These are phyloP conservation scores for Phlyctochytrium bullatum DNA, from an alignment of 192 early-diverging fungal species.

Conservation along the genomic window DNA sequence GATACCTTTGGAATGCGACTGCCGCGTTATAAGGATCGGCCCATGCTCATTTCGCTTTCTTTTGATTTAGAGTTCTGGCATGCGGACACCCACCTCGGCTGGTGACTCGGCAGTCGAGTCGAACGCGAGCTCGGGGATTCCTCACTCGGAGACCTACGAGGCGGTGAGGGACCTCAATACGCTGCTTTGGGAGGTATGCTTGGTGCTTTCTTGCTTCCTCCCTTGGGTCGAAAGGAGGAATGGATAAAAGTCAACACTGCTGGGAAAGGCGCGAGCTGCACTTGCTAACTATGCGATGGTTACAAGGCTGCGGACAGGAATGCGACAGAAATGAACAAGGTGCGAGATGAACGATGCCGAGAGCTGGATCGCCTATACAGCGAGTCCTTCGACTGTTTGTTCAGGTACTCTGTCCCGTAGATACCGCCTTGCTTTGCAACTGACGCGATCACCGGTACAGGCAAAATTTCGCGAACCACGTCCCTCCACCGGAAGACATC, in stretches of 20 bases:
- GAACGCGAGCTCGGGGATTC: neutral
- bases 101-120: neutral
- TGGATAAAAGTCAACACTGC: no score
- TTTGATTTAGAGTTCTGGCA: no score
- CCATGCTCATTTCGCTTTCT: no score
- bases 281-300: neutral
- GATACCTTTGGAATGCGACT: no score
- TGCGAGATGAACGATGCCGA: neutral
- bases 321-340: neutral
- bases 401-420: conserved; percentile 9
- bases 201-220: neutral
- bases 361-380: conserved; percentile 11
- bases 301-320: neutral
- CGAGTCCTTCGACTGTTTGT: conserved; percentile 20
- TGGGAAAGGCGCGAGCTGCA: no score
- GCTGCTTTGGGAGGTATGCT: conserved; percentile 12
- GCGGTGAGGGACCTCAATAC: conserved; percentile 24
- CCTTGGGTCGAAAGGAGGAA: no score
- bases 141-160: conserved; percentile 24
- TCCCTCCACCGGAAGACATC: neutral
- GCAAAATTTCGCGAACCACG: conserved; percentile 17
- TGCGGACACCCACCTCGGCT: no score
- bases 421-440: neutral
- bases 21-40: no score
- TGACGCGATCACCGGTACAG: neutral